Evolutionary conservation across 176 grass and related monocot species (phyloP), one percentile per base, ranked within the genome.

Genomic region (Aegilops longissima): DNA sequence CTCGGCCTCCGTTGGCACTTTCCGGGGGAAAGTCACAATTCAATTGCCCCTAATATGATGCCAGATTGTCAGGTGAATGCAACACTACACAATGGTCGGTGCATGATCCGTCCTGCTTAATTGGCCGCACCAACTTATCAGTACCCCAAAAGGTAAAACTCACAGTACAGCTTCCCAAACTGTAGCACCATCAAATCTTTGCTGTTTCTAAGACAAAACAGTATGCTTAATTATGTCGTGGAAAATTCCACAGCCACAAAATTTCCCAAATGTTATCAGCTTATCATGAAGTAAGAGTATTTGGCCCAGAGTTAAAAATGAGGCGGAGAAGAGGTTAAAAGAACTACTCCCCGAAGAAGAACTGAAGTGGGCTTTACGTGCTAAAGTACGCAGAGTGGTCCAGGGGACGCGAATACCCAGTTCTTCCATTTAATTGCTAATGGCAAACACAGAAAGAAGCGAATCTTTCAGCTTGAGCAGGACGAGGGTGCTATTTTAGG

Each of bases 61-160:
- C 66, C 30, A 31, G 30, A 31, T 31, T 31, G 30, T 31, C 44
- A 76, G 44, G 35, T 36, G 68, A 74, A 83, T 51, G 23, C 27
- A 62, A 42, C 72, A 70, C 11, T 34, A 20, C 18, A 58, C 17
- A 3, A 58, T 58, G 51, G 80, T 90, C 84, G 59, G 66, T 49
- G 85, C 76, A 75, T 76, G 68, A 75, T 45, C 13, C 61, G 59
- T 35, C 13, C 1, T 12, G 47, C 63, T 69, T 66, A n/a, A 84
- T 81, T 70, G 89, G 82, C 68, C 42, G 12, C 81, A 88, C 44
- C 81, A 82, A 91, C 85, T 83, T 1, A 30, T 72, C 54, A 14
- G 34, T 78, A 64, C 64, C 9, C 35, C 35, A 27, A 78, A 83
- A 88, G 49, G 49, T 70, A 27, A 81, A 81, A 30, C 6, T 62